phyloP scores from a whole-genome alignment of 768 basidiomycete species.

The Collybiopsis luxurians region DNA sequence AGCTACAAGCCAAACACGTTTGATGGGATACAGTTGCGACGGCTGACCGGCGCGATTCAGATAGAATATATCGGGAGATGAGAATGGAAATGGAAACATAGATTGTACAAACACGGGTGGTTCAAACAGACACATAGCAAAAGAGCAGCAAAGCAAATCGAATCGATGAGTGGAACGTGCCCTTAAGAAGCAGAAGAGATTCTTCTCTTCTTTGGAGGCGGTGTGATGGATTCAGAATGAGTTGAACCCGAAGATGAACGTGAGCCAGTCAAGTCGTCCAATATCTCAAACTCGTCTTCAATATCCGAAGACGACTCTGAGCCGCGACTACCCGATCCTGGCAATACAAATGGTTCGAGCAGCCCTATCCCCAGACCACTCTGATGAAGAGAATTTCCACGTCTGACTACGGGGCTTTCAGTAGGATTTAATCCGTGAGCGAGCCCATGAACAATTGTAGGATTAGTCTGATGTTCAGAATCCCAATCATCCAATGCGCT shows the following conservation, averaged over 20 bases:
- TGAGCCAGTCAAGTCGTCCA: neutral
- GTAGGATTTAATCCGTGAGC: constrained; percentile 22
- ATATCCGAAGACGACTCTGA: constrained; percentile 17
- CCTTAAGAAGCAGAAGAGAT: constrained; percentile 12
- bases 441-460: constrained; percentile 21
- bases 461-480: constrained; percentile 12
- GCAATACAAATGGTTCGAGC: constrained; percentile 52
- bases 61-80: neutral
- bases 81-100: constrained; percentile 10
- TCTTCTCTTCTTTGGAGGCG: constrained; percentile 12
- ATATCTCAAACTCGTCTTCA: constrained; percentile 22
- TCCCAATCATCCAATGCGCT: constrained; percentile 7
- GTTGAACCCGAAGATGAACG: neutral
- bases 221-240: constrained; percentile 9
- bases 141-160: constrained; percentile 12
- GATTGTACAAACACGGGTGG: constrained; percentile 13
- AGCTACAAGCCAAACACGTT: constrained; percentile 5
- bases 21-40: constrained; percentile 3
- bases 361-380: constrained; percentile 51
- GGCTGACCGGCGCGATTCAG: constrained; percentile 20
- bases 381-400: constrained; percentile 28
- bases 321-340: constrained; percentile 18
- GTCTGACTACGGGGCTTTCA: constrained; percentile 58
- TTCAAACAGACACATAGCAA: constrained; percentile 36
- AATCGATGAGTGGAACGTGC: constrained; percentile 12